Conservation (phyloP, 257 asterid genomes). For the Paraleonurus japonicus region DNA sequence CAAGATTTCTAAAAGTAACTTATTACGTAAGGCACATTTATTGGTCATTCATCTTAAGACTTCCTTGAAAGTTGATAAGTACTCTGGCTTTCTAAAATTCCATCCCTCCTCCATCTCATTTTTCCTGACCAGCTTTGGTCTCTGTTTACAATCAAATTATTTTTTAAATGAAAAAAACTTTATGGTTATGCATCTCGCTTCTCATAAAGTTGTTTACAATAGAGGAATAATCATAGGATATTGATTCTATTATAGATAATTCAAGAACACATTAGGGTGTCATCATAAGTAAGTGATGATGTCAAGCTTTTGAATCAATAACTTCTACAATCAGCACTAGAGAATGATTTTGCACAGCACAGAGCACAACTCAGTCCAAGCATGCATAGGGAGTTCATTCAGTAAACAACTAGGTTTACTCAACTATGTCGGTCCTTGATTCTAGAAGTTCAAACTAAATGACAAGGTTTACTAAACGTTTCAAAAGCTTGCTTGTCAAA, state of each 20-base stretch:
- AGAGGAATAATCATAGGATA: neutral
- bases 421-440: neutral
- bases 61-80: neutral
- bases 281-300: neutral
- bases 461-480: neutral
- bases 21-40: neutral
- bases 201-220: neutral
- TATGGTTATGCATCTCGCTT: neutral
- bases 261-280: neutral
- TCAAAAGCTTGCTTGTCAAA: neutral
- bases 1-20: neutral
- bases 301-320: neutral
- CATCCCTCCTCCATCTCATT: neutral
- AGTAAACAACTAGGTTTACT: neutral
- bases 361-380: neutral
- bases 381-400: neutral
- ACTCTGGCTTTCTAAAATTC: neutral
- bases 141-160: neutral
- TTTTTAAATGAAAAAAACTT: neutral
- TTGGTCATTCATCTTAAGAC: neutral
- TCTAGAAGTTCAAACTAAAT: neutral
- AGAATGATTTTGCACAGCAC: neutral
- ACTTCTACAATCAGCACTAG: neutral
- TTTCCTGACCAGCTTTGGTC: neutral
- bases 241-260: neutral